Conservation (phyloP, 2,329 filamentous ascomycete genomes). For the Decorospora gaudefroyi region DNA sequence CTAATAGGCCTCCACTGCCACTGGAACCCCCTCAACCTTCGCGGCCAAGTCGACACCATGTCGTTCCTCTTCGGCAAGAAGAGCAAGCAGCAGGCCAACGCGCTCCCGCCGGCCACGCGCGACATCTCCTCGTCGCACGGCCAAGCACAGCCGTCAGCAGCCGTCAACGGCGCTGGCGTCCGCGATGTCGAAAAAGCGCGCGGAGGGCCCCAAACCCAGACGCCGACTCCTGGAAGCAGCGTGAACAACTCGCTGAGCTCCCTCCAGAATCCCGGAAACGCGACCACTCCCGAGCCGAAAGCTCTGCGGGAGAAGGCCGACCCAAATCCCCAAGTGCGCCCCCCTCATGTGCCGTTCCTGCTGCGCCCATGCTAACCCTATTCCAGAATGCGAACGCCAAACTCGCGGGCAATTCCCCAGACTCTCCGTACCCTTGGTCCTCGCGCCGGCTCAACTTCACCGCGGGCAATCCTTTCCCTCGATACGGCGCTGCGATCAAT, state of each 20-base stretch:
- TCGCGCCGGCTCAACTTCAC: slow-evolving; percentile 86
- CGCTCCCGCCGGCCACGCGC: slow-evolving; percentile 59
- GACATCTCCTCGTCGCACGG: slow-evolving; percentile 63
- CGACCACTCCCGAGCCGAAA: slow-evolving; percentile 66
- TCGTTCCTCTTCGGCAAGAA: slow-evolving; percentile 60
- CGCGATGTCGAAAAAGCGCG: slow-evolving; percentile 50
- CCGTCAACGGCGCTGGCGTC: slow-evolving; percentile 51
- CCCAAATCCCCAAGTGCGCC: slow-evolving; percentile 59
- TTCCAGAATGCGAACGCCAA: slow-evolving; percentile 31
- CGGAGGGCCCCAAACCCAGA: slow-evolving; percentile 41
- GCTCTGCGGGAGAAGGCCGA: slow-evolving; percentile 62
- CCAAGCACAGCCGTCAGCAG: slow-evolving; percentile 48
- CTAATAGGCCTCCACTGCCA: slow-evolving; percentile 34
- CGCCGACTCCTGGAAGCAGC: slow-evolving; percentile 77
- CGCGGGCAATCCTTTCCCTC: slow-evolving; percentile 86
- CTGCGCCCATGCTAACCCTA: slow-evolving; percentile 18
- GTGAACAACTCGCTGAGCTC: slow-evolving; percentile 69
- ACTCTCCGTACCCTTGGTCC: slow-evolving; percentile 94
- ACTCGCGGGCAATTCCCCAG: slow-evolving; percentile 58
- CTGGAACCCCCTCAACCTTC: slow-evolving; percentile 23
- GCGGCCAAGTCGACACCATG: slow-evolving; percentile 47
- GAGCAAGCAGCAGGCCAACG: slow-evolving; percentile 48
- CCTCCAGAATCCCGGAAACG: slow-evolving; percentile 60
- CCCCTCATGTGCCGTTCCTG: background rate
- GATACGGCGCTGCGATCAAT: slow-evolving; percentile 97